Evolutionary conservation across 1,284 basidiomycete genomes (phyloP), one percentile per base, ranked within the genome.

Genomic region (Cryptococcus sp.): DNA sequence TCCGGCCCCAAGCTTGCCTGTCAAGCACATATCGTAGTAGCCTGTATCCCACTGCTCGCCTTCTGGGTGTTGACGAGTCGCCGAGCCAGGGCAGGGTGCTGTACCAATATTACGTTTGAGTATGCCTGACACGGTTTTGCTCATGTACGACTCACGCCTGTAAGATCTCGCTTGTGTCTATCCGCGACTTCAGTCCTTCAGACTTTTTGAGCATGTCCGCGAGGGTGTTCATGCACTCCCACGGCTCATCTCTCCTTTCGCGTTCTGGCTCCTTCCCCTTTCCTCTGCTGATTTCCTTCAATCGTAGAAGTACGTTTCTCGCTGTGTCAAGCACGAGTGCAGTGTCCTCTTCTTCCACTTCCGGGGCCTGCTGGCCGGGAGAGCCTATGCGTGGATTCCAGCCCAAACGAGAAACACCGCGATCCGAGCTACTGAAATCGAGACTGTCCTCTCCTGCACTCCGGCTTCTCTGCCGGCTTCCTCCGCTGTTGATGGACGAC

Each of bases 1-100:
- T 73, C 22, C 50, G 60, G 1, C 68, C 68, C 78, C 78, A 80
- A 17, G 61, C 57, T 6, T 86, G 84, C 1, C 80, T 76, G 72
- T 91, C 89, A 5, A 97, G 76, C 2, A 86, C 80, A 71, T 94
- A 88, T 25, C 94, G 86, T 10, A 97, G 82, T 0, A 95, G 81
- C n/a, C 93, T 84, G 74, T 96, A 98, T 0, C 88, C 89, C 0
- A 87, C 85, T 2, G 93, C 87, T n/a, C 92, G 86, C 63, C 88
- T 85, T 57, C 88, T 84, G 60, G 87, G 87, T 0, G 88, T 86
- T 1, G 86, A 85, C 35, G 79, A 80, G 71, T 97, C 94, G 25
- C 88, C 84, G 3, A 97, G 83, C 40, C 86, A 88, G 5, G 88
- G 88, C 44, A 89, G 80, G 17, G 89, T 82, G 17, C 91, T 93